phyloP scores from a whole-genome alignment of 1,284 basidiomycete species.

The Somion occarium region DNA sequence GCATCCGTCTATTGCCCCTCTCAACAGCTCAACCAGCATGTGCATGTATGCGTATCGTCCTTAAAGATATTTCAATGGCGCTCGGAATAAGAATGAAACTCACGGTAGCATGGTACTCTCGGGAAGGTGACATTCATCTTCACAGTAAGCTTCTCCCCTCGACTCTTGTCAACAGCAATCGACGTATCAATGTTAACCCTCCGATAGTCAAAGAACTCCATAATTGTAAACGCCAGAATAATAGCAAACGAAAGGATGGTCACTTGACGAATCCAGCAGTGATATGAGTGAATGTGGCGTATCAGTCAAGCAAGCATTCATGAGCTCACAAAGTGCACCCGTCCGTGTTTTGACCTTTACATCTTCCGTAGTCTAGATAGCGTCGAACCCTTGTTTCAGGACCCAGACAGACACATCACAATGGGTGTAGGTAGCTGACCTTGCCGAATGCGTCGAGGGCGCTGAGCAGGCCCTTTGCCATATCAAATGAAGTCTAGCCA shows the following conservation, averaged over 20 bases:
- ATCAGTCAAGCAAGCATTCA: slow-evolving; percentile 1
- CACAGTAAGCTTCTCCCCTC: slow-evolving; percentile 92
- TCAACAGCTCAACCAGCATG: neutral
- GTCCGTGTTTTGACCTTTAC: slow-evolving; percentile 96
- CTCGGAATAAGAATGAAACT: slow-evolving; percentile 32
- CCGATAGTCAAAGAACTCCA: slow-evolving; percentile 96
- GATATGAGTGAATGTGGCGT: slow-evolving; percentile 1
- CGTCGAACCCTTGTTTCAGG: slow-evolving; percentile 6
- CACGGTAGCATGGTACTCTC: slow-evolving; percentile 94
- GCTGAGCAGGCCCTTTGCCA: slow-evolving; percentile 72
- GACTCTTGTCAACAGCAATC: slow-evolving; percentile 87
- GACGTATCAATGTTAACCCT: slow-evolving; percentile 84
- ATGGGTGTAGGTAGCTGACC: slow-evolving; percentile 40
- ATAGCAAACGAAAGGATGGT: slow-evolving; percentile 90
- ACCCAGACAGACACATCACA: slow-evolving; percentile 1
- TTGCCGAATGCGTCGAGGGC: slow-evolving; percentile 96
- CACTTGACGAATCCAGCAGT: slow-evolving; percentile 47
- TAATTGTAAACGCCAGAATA: slow-evolving; percentile 85
- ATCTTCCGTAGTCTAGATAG: slow-evolving; percentile 86
- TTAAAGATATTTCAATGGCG: neutral
- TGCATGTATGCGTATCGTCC: no score
- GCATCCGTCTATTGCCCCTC: no score
- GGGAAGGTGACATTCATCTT: slow-evolving; percentile 95
- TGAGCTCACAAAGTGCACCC: slow-evolving; percentile 77
- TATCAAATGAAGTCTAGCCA: slow-evolving; percentile 12